phyloP scores from a whole-genome alignment of 2,329 filamentous ascomycete species.

The Paramyrothecium roridum region DNA sequence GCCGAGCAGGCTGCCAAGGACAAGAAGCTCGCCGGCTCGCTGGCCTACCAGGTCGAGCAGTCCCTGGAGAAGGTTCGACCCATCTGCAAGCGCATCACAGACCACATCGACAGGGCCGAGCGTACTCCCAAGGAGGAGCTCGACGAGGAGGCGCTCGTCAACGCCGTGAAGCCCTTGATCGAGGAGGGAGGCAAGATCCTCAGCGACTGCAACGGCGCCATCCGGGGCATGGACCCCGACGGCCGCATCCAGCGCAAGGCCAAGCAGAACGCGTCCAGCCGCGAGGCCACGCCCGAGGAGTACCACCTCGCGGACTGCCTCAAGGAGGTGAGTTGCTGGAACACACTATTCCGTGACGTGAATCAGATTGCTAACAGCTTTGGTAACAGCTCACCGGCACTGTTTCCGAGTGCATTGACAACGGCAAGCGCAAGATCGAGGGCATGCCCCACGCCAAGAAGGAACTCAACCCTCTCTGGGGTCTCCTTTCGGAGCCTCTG shows the following conservation, averaged over 20 bases:
- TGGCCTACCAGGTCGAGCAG: constrained; percentile 69
- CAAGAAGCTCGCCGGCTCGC: constrained; percentile 72
- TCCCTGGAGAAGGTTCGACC: constrained; percentile 82
- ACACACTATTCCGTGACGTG: neutral
- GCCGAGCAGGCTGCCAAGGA: constrained; percentile 62
- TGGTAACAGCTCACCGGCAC: constrained; percentile 64
- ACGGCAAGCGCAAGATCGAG: constrained; percentile 82
- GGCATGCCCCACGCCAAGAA: constrained; percentile 95
- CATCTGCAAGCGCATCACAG: constrained; percentile 81
- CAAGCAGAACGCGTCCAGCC: constrained; percentile 73
- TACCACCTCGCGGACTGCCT: constrained; percentile 79
- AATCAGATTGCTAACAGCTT: constrained; percentile 8
- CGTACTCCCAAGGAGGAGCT: constrained; percentile 80
- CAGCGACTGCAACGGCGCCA: constrained; percentile 80
- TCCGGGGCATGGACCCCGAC: constrained; percentile 86
- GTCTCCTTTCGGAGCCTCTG: constrained; percentile 75
- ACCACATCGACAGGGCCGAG: constrained; percentile 79
- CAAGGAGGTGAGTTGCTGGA: constrained; percentile 58
- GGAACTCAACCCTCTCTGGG: constrained; percentile 89
- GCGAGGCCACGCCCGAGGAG: constrained; percentile 69
- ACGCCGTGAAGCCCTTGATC: constrained; percentile 82
- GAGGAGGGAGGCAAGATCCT: constrained; percentile 82
- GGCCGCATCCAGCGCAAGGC: constrained; percentile 81
- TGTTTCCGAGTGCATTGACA: constrained; percentile 80
- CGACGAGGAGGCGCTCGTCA: constrained; percentile 85